phyloP scores from a whole-genome alignment of 345 rosid species.

The Angophora floribunda region DNA sequence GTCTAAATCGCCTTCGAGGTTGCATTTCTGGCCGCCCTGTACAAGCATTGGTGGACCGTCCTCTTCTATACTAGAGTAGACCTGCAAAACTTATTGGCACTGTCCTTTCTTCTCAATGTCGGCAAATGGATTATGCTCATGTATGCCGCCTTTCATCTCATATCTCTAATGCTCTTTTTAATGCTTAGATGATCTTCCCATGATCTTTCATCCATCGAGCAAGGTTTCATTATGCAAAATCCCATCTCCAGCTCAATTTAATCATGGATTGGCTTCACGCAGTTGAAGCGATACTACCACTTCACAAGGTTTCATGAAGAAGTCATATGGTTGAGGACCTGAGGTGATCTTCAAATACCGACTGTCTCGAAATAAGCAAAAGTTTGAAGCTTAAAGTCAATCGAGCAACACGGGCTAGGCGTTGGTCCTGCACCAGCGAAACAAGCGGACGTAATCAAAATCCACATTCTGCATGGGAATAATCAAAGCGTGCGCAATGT shows the following conservation, averaged over 20 bases:
- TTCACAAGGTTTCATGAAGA: neutral
- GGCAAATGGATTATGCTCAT: neutral
- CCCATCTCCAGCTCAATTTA: neutral
- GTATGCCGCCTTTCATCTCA: neutral
- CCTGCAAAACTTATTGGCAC: too few relatives aligned
- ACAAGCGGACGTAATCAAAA: neutral
- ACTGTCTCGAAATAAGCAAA: neutral
- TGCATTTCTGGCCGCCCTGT: neutral
- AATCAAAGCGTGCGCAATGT: neutral
- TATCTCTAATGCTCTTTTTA: neutral
- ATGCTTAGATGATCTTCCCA: neutral
- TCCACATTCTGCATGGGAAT: neutral
- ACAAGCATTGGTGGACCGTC: neutral
- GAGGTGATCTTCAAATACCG: neutral
- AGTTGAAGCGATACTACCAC: neutral
- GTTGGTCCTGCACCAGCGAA: neutral
- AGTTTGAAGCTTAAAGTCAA: neutral
- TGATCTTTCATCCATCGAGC: neutral
- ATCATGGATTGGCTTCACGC: neutral
- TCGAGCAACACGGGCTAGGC: neutral
- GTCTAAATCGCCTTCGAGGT: neutral
- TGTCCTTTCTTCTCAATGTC: neutral
- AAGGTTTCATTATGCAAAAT: neutral
- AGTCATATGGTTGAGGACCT: neutral
- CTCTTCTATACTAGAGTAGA: neutral